Percentiles rank a stretch among this genome's conserved stretches.
Conservation (phyloP, 176 grass and related monocot genomes). For the Musa itinerans region DNA sequence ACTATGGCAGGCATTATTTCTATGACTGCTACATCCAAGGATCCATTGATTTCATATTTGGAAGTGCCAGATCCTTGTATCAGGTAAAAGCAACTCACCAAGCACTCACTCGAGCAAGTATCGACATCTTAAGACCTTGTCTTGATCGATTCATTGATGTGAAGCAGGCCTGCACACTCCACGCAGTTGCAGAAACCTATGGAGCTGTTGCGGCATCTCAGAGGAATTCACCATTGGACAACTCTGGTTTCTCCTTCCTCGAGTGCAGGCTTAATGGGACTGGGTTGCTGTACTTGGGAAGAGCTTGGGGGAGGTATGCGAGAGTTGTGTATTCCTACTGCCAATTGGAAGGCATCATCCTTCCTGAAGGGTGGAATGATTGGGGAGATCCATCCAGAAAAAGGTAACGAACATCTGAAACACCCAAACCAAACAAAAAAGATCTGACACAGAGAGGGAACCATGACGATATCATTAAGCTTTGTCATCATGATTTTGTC, state of each 20-base stretch:
- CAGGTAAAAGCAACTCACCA: slow-evolving; percentile 32
- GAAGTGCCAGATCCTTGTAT: slow-evolving; percentile 72
- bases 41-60: slow-evolving; percentile 99
- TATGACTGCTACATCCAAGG: slow-evolving; percentile 80
- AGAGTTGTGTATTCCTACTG: slow-evolving; percentile 75
- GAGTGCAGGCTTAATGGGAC: slow-evolving; percentile 67
- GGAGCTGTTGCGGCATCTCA: slow-evolving; percentile 93
- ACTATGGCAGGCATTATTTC: slow-evolving; percentile 74
- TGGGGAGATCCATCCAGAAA: slow-evolving; percentile 72
- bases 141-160: background rate
- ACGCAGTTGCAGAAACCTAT: slow-evolving; percentile 60
- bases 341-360: slow-evolving; percentile 59
- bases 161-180: slow-evolving; percentile 62
- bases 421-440: background rate
- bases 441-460: background rate
- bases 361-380: slow-evolving; percentile 82
- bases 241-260: slow-evolving; percentile 80
- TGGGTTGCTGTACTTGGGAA: slow-evolving; percentile 68
- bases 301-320: slow-evolving; percentile 77
- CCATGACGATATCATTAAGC: background rate
- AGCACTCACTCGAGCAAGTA: no score
- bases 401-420: slow-evolving; percentile 30
- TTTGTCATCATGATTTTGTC: background rate
- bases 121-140: no score
- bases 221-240: slow-evolving; percentile 60